phyloP scores from a whole-genome alignment of 2,329 filamentous ascomycete genomes.

The Samsoniella hepiali region DNA sequence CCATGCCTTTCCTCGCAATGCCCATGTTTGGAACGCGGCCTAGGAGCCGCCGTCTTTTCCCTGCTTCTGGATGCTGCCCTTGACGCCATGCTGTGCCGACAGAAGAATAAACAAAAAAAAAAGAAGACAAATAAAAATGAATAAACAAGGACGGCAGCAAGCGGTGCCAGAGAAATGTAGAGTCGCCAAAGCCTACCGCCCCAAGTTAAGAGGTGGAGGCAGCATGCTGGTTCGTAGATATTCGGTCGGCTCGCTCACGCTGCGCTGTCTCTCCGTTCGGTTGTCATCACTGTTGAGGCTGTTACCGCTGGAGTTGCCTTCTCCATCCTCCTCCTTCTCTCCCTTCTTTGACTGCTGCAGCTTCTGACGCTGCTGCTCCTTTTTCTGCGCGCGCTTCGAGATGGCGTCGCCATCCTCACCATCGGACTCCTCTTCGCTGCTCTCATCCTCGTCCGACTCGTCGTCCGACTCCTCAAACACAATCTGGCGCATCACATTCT shows the following conservation, averaged over 20 bases:
- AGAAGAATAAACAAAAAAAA: slow-evolving; percentile 9
- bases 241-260: slow-evolving; percentile 43
- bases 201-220: slow-evolving; percentile 34
- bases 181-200: slow-evolving; percentile 24
- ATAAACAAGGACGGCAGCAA: neutral
- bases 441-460: slow-evolving; percentile 43
- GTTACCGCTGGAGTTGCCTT: slow-evolving; percentile 40
- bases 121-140: neutral
- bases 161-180: neutral
- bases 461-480: slow-evolving; percentile 70
- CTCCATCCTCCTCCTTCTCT: slow-evolving; percentile 49
- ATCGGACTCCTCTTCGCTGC: slow-evolving; percentile 60
- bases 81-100: slow-evolving; percentile 18
- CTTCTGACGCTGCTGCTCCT: slow-evolving; percentile 21
- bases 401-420: slow-evolving; percentile 29
- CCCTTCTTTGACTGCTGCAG: slow-evolving; percentile 42
- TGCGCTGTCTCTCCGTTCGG: slow-evolving; percentile 57
- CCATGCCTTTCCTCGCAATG: neutral
- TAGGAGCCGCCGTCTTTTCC: neutral
- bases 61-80: neutral
- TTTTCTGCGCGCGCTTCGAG: slow-evolving; percentile 14
- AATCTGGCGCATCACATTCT: slow-evolving; percentile 77
- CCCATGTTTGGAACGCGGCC: neutral
- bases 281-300: slow-evolving; percentile 36
- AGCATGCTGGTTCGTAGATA: slow-evolving; percentile 31